Base-by-base conservation (phyloP, 2,329 filamentous ascomycete species). In the Sclerotiophoma versabilis region DNA sequence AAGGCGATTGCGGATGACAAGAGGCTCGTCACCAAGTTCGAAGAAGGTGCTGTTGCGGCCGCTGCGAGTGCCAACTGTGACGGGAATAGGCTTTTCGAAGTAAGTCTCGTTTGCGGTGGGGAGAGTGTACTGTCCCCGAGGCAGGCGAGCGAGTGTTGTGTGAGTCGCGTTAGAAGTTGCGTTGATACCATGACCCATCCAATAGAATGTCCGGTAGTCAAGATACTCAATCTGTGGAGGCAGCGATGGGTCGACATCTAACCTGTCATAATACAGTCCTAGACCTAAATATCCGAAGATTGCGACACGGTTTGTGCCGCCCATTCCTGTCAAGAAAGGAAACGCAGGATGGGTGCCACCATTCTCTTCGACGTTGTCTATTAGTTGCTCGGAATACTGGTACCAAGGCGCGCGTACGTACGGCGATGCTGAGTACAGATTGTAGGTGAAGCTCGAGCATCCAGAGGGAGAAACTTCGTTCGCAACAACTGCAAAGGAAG, bases 291-390 rank as follows among this genome's bases (percentile, higher is more conserved):
- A 90, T 0, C 87, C 88, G 62, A 87, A 89, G 2, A 88, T 79
- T 0, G 82, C 83, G 20, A 90, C 83, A 68, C 89, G 87, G 59
- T 89, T 84, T 12, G 86, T 84, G 47, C 88, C 88, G 17, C 88
- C 88, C 65, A 88, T 84, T 4, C 88, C 88, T 0, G 88, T 91
- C 20, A 90, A 74, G 76, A 91, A 91, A 0, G 88, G 87, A 63
- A 83, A 91, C 0, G 87, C 87, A 0, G 88, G 87, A 55, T 89
- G 85, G 0, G 85, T 87, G 27, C 85, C 85, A 15, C 87, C 87
- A 49, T 90, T 90, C 1, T 75, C 69, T 14, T 76, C 75, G 52
- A 79, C 81, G 58, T 87, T 79, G 63, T 91, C 88, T 17, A 84
- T 71, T 39, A 87, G 76, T 68, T 91, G 87, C 63, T 91, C 88